Conservation (phyloP, 2,329 filamentous ascomycete species). For the Periconia digitata region DNA sequence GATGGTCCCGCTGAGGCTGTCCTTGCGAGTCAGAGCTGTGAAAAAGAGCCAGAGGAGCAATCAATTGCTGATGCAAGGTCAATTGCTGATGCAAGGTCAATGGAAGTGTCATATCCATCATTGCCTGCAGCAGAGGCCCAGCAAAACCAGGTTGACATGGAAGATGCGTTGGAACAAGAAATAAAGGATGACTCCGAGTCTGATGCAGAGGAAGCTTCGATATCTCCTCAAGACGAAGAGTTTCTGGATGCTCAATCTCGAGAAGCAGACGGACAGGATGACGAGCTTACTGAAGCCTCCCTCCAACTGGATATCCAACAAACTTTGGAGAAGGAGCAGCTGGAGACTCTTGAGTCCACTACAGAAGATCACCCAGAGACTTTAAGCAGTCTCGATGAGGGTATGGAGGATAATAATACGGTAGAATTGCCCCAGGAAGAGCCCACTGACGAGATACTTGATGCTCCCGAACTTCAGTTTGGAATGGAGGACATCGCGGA, state of each 20-base stretch:
- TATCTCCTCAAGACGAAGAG: background rate
- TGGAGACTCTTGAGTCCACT: constrained; percentile 12
- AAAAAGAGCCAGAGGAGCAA: background rate
- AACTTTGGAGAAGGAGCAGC: constrained; percentile 15
- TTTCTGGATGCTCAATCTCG: background rate
- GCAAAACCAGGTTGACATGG: background rate
- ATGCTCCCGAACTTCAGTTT: background rate
- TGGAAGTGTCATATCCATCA: constrained; percentile 16
- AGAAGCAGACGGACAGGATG: constrained; percentile 8
- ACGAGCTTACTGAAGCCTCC: constrained; percentile 34
- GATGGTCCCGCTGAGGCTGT: background rate
- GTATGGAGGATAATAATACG: constrained; percentile 6
- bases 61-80: no score
- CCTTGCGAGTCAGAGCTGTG: background rate
- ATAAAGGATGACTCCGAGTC: background rate
- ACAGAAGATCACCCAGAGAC: constrained; percentile 2
- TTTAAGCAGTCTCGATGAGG: background rate
- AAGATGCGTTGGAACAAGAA: background rate
- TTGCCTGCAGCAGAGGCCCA: constrained; percentile 6
- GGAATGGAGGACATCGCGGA: constrained; percentile 32
- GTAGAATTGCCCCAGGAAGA: background rate
- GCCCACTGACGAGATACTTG: background rate
- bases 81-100: no score
- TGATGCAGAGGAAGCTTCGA: background rate
- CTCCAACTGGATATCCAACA: constrained; percentile 32